phyloP scores from a whole-genome alignment of 2,329 filamentous ascomycete genomes.

The Colletotrichum sp. region DNA sequence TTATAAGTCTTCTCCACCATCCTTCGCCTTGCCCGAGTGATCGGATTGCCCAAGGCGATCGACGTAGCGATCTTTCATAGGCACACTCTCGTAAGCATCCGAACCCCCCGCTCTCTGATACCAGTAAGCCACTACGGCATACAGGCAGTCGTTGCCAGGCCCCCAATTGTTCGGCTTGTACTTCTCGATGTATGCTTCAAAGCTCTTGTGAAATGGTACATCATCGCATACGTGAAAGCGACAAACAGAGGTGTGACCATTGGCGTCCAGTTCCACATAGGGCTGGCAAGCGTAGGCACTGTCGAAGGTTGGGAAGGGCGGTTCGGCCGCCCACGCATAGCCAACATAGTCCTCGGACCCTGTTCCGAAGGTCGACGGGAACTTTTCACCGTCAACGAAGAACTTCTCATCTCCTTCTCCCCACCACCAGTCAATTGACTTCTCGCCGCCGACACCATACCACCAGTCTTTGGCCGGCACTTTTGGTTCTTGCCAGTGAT shows the following conservation, averaged over 20 bases:
- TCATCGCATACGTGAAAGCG: conserved; percentile 18
- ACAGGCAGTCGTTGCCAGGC: neutral
- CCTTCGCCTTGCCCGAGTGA: neutral
- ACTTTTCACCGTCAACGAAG: conserved; percentile 17
- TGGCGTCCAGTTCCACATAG: conserved; percentile 6
- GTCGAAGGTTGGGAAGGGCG: conserved; percentile 9
- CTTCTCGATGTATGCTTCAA: conserved; percentile 16
- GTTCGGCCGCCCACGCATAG: conserved; percentile 17
- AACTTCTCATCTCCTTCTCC: conserved; percentile 18
- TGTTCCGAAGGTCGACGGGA: conserved; percentile 14
- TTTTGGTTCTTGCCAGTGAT: conserved; percentile 7
- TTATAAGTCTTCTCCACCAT: neutral
- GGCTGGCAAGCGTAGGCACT: conserved; percentile 17
- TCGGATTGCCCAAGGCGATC: neutral
- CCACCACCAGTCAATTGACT: conserved; percentile 21
- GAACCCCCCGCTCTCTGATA: neutral
- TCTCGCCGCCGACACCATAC: conserved; percentile 10
- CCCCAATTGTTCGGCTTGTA: conserved; percentile 18
- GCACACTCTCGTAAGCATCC: neutral
- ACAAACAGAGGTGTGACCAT: conserved; percentile 16
- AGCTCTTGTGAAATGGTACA: conserved; percentile 11
- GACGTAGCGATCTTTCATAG: neutral
- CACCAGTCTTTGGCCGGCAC: conserved; percentile 11
- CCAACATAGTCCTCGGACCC: conserved; percentile 17
- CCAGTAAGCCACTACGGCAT: conserved; percentile 15